Evolutionary conservation across 495 filamentous ascomycete genomes (phyloP).

Genomic region (Pseudevernia furfuracea): DNA sequence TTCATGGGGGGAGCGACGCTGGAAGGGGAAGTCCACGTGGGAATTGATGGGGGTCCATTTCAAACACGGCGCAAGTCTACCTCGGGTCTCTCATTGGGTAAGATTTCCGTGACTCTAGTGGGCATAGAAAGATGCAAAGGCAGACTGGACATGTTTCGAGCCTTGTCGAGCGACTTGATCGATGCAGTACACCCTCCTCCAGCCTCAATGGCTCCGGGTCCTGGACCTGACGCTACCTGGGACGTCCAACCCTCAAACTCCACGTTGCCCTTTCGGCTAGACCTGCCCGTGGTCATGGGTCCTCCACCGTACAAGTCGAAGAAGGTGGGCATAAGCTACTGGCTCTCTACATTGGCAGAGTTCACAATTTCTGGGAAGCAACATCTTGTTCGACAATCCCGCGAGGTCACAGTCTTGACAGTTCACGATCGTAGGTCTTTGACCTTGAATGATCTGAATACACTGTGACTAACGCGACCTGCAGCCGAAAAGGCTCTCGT

Average conservation of each 20-base stretch:
- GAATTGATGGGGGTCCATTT: conserved; percentile 30
- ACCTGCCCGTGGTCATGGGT: conserved; percentile 47
- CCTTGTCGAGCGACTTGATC: conserved; percentile 43
- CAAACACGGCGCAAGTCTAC: conserved; percentile 22
- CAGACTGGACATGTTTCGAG: conserved; percentile 41
- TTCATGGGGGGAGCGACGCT: conserved; percentile 38
- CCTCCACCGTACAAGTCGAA: conserved; percentile 48
- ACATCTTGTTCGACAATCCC: conserved; percentile 33
- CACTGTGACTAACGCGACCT: conserved; percentile 10
- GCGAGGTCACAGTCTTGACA: conserved; percentile 29
- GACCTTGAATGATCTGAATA: not conserved
- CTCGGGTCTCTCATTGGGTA: conserved; percentile 31
- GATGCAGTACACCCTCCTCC: conserved; percentile 45
- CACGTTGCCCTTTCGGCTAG: conserved; percentile 44
- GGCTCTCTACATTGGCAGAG: conserved; percentile 36
- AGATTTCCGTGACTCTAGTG: conserved; percentile 43
- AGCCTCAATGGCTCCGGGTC: conserved; percentile 38
- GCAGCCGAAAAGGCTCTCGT: conserved; percentile 46
- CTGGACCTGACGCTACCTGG: conserved; percentile 38
- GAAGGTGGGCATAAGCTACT: conserved; percentile 44
- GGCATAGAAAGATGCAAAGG: conserved; percentile 40
- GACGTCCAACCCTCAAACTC: conserved; percentile 38
- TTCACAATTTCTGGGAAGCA: conserved; percentile 36
- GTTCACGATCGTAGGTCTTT: conserved; percentile 30
- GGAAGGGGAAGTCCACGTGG: conserved; percentile 35